Percentiles rank a stretch among this genome's conserved stretches.
These are phyloP conservation scores for Trichoderma citrinoviride DNA, from an alignment of 2,329 filamentous ascomycete genomes.

Conservation along the genomic window DNA sequence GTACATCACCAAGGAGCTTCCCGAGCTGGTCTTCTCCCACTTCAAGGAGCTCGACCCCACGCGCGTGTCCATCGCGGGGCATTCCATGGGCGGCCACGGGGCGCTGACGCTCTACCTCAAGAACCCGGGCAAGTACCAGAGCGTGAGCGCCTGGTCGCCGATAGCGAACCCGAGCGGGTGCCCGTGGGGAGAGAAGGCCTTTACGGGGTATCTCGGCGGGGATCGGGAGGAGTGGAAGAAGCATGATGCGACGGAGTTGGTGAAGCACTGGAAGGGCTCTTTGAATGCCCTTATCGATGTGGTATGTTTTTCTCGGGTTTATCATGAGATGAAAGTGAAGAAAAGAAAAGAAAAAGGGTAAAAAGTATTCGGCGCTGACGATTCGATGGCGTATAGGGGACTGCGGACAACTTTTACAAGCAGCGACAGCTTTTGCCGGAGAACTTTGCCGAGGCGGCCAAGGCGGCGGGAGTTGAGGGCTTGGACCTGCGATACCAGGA, in stretches of 20 bases:
- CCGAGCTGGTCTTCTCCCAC: slow-evolving; percentile 66
- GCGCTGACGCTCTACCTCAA: slow-evolving; percentile 89
- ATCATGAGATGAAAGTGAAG: neutral
- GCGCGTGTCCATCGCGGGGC: slow-evolving; percentile 81
- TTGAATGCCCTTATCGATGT: slow-evolving; percentile 86
- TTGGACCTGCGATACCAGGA: slow-evolving; percentile 80
- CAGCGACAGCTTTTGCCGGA: slow-evolving; percentile 88
- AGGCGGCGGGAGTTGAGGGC: slow-evolving; percentile 69
- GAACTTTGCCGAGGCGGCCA: slow-evolving; percentile 79
- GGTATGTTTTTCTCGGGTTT: slow-evolving; percentile 40
- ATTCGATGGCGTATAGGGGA: slow-evolving; percentile 56
- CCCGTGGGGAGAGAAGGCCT: slow-evolving; percentile 95
- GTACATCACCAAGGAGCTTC: slow-evolving; percentile 89
- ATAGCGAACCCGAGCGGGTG: slow-evolving; percentile 83
- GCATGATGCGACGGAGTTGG: slow-evolving; percentile 88
- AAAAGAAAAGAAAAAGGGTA: neutral
- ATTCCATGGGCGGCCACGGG: slow-evolving; percentile 97
- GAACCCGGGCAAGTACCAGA: slow-evolving; percentile 86
- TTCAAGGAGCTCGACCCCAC: slow-evolving; percentile 68
- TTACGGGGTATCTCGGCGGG: slow-evolving; percentile 82
- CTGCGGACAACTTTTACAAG: slow-evolving; percentile 95
- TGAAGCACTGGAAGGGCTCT: slow-evolving; percentile 68
- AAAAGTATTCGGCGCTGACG: neutral
- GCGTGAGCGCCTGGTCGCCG: slow-evolving; percentile 85
- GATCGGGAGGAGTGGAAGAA: slow-evolving; percentile 75